Evolutionary conservation across 495 filamentous ascomycete genomes (phyloP).

Genomic region (Collariella sp.): DNA sequence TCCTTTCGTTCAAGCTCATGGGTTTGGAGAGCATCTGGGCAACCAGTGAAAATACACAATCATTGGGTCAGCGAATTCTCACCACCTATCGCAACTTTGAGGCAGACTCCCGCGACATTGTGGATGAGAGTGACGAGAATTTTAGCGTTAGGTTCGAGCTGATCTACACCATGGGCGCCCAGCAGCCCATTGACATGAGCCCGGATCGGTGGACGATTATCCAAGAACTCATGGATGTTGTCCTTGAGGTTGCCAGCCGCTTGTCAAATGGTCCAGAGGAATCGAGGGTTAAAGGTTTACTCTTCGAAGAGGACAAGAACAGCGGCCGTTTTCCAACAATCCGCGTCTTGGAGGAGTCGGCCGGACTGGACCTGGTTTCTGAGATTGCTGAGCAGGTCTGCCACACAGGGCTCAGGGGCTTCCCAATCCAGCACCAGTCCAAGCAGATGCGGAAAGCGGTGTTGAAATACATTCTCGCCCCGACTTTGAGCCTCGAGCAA

Average conservation of each 20-base stretch:
- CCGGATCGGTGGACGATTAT: constrained; percentile 53
- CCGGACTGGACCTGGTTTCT: constrained; percentile 25
- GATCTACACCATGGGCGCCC: constrained; percentile 59
- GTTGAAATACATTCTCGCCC: constrained; percentile 36
- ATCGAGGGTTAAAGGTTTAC: neutral
- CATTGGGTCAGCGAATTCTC: constrained; percentile 31
- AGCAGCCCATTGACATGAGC: constrained; percentile 46
- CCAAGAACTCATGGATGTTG: constrained; percentile 43
- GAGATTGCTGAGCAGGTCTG: constrained; percentile 32
- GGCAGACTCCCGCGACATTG: constrained; percentile 40
- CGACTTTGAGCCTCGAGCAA: constrained; percentile 20
- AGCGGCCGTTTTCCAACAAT: constrained; percentile 35
- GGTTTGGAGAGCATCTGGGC: constrained; percentile 44
- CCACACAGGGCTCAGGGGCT: constrained; percentile 29
- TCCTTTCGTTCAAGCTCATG: constrained; percentile 61
- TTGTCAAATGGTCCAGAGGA: constrained; percentile 34
- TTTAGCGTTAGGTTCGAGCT: constrained; percentile 53
- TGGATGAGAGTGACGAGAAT: constrained; percentile 62
- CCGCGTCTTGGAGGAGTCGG: constrained; percentile 34
- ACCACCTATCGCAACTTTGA: constrained; percentile 37
- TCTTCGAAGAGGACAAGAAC: constrained; percentile 6
- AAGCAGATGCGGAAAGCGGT: constrained; percentile 29
- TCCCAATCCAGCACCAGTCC: constrained; percentile 36
- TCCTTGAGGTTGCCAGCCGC: constrained; percentile 12
- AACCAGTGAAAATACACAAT: neutral